These are phyloP conservation scores for Monilinia vaccinii-corymbosi DNA, from an alignment of 2,329 filamentous ascomycete species.

Conservation along the genomic window DNA sequence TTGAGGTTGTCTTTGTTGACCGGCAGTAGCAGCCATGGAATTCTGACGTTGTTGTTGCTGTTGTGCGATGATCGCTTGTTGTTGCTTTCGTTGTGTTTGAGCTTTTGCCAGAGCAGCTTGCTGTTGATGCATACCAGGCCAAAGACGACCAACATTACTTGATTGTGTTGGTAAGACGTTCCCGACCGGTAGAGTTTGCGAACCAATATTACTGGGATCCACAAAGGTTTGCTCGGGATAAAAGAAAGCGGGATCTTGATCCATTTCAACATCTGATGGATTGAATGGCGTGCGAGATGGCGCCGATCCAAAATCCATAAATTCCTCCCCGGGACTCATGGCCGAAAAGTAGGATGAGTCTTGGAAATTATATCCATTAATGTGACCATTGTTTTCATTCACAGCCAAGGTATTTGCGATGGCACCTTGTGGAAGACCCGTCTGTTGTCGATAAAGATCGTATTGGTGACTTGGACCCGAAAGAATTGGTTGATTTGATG, in stretches of 20 bases:
- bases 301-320: constrained; percentile 65
- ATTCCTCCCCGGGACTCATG: constrained; percentile 51
- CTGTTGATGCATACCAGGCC: constrained; percentile 89
- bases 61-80: constrained; percentile 52
- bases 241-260: constrained; percentile 55
- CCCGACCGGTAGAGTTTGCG: constrained; percentile 41
- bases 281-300: constrained; percentile 52
- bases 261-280: constrained; percentile 60
- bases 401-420: constrained; percentile 71
- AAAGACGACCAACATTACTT: constrained; percentile 62
- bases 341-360: constrained; percentile 35
- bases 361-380: constrained; percentile 39
- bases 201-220: constrained; percentile 64
- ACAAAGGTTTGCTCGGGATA: constrained; percentile 53
- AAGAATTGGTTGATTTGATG: constrained; percentile 46
- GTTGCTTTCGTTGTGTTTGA: constrained; percentile 58
- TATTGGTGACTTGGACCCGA: constrained; percentile 89
- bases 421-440: constrained; percentile 79
- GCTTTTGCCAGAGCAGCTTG: constrained; percentile 71
- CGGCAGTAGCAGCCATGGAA: constrained; percentile 28
- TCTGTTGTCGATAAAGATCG: constrained; percentile 91
- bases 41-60: constrained; percentile 45
- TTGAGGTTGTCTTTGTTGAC: constrained; percentile 35
- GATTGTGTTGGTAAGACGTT: constrained; percentile 40
- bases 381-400: constrained; percentile 50